Base-by-base conservation (phyloP, 2,329 filamentous ascomycete genomes). In the Colletotrichum tamarilloi region DNA sequence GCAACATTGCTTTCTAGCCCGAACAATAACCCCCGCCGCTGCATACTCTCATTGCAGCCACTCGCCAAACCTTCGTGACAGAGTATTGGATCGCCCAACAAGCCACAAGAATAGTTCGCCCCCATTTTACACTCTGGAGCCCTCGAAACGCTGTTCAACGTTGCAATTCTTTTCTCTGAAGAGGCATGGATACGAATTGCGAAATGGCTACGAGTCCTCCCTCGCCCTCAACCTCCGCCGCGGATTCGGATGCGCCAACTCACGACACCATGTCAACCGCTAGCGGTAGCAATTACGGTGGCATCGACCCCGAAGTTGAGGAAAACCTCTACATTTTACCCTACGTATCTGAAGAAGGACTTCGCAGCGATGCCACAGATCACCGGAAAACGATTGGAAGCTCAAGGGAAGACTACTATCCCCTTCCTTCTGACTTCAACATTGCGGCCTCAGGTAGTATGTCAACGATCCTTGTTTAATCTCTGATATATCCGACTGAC, bases 251-350 rank as follows among this genome's bases (percentile, higher is more conserved):
- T 32, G 42, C 46, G 32, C n/a, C 59, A 49, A 24, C 53, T 26
- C 60, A 58, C 32, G 64, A 60, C 24, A 60, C 70, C 30, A 38
- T 24, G 9, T 59, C 68, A 4, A 68, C 49, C 38, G 30, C 68
- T 7, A 63, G 53, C 22, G 42, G 42, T 49, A 68, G 72, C 52
- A 77, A 78, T 63, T 84, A 82, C 69, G 82, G 80, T 55, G 77
- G 81, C 49, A 75, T 82, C 74, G 80, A 82, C 66, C 80, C 82
- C 2, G 82, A 82, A 72, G 79, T 83, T 63, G 80, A 84, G 74
- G 77, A 78, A 35, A 81, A 80, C 71, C 74, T 82, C n/a, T 73
- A 75, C 24, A 72, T 81, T 7, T 74, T 83, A 38, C 74, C 78
- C 19, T 71, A 76, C 32, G 77, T 82, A 38, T 77, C 79, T 1